Base-by-base conservation (phyloP, 73 alveolate species). In the Urostyla sp. region DNA sequence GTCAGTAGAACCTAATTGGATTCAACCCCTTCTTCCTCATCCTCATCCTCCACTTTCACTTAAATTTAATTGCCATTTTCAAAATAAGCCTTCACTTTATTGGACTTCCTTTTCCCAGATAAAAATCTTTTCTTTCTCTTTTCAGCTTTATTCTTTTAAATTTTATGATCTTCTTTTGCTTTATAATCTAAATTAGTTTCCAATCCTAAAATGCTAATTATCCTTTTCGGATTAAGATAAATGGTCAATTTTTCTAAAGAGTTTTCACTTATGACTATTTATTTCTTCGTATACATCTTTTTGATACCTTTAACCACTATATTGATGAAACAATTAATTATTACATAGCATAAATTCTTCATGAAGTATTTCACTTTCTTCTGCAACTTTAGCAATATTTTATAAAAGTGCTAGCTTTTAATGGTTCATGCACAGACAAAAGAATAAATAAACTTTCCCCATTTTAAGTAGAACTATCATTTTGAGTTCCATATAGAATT, bases 271-370 rank as follows among this genome's bases (percentile, higher is more conserved):
- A 63, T 23, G 1, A 63, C 60, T 1, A 63, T 3, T 63, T 35
- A 4, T 10, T 60, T 60, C 37, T 16, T 40, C 2, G 13, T 46
- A n/a, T 63, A 43, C 60, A 63, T 34, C n/a, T 16, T 7, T 20
- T 43, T 63, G 5, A 63, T 44, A 3, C 16, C 31, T 24, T 63
- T 63, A 30, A 63, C 23, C 3, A 23, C 10, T 27, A 8, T 43
- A n/a, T n/a, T n/a, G n/a, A n/a, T n/a, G n/a, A n/a, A n/a, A n/a
- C n/a, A n/a, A n/a, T n/a, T n/a, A n/a, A n/a, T n/a, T n/a, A n/a
- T n/a, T n/a, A n/a, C n/a, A n/a, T n/a, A n/a, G n/a, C 23, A 13
- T 40, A 18, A 63, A 63, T 16, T 63, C 15, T n/a, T 63, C 79
- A 18, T 31, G 10, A 26, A 63, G 28, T 13, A 63, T 10, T 40